Percentiles rank a stretch among this genome's conserved stretches.
Evolutionary conservation across 106 monocot genomes (phyloP).

Genomic region (Apostasia ramifera): DNA sequence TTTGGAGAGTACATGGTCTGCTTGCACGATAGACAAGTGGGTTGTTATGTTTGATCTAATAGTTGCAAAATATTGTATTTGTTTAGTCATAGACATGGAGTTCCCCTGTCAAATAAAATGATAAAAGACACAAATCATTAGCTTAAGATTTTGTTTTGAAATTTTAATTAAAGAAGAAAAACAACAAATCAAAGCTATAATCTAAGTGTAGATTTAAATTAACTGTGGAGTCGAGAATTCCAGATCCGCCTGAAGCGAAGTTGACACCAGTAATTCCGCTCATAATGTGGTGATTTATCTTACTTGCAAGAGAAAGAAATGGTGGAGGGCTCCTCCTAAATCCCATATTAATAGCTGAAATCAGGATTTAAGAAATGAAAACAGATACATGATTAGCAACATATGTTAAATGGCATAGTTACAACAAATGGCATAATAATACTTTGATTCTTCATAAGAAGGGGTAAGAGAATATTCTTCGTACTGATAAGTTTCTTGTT

Average conservation of each 20-base stretch:
- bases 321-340: slow-evolving; percentile 55
- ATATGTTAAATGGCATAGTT: too few relatives aligned
- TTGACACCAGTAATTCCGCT: slow-evolving; percentile 36
- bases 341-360: slow-evolving; percentile 40
- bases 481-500: too few relatives aligned
- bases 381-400: too few relatives aligned
- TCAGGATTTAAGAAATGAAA: neutral
- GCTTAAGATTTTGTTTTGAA: neutral
- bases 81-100: slow-evolving; percentile 28
- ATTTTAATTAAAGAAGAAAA: neutral
- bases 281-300: slow-evolving; percentile 12
- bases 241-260: slow-evolving; percentile 51
- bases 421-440: too few relatives aligned
- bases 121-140: neutral
- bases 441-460: too few relatives aligned
- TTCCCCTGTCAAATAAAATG: slow-evolving; percentile 23
- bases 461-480: too few relatives aligned
- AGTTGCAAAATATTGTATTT: slow-evolving; percentile 31
- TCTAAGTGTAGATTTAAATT: neutral
- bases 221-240: slow-evolving; percentile 42
- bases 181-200: neutral
- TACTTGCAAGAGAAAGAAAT: slow-evolving; percentile 37
- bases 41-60: slow-evolving; percentile 17
- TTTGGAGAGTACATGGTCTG: slow-evolving; percentile 16
- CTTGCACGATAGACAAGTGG: slow-evolving; percentile 1